Evolutionary conservation across 2,329 filamentous ascomycete species (phyloP).

Genomic region (Canariomyces notabilis): DNA sequence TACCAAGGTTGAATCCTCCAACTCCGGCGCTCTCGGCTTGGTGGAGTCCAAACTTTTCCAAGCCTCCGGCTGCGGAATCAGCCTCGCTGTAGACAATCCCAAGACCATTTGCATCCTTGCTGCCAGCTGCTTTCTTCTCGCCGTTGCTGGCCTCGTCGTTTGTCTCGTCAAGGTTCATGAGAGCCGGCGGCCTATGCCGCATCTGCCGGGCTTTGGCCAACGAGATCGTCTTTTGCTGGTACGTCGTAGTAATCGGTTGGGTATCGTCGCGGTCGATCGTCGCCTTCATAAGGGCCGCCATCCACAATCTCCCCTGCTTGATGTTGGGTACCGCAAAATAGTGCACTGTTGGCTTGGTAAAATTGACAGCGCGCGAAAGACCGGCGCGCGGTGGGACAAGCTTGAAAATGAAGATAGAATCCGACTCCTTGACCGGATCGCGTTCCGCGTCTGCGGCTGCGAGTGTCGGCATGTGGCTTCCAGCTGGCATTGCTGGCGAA

Average conservation of each 20-base stretch:
- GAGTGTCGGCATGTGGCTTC: slow-evolving; percentile 42
- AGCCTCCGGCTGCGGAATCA: slow-evolving; percentile 40
- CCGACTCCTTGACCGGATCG: slow-evolving; percentile 38
- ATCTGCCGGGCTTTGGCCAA: slow-evolving; percentile 81
- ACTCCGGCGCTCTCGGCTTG: slow-evolving; percentile 31
- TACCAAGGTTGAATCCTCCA: slow-evolving; percentile 20
- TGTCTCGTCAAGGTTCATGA: slow-evolving; percentile 64
- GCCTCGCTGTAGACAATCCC: slow-evolving; percentile 40
- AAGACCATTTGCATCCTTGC: slow-evolving; percentile 32
- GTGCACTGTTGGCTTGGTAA: slow-evolving; percentile 94
- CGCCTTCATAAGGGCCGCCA: slow-evolving; percentile 98
- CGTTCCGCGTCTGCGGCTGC: slow-evolving; percentile 45
- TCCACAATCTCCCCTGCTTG: slow-evolving; percentile 86
- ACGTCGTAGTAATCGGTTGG: slow-evolving; percentile 78
- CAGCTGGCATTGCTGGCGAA: slow-evolving; percentile 52
- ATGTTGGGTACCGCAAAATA: slow-evolving; percentile 95
- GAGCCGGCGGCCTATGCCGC: slow-evolving; percentile 81
- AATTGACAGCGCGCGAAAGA: slow-evolving; percentile 85
- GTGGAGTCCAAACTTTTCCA: slow-evolving; percentile 36
- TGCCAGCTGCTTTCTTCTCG: slow-evolving; percentile 16
- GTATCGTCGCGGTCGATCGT: slow-evolving; percentile 90
- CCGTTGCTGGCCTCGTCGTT: slow-evolving; percentile 13
- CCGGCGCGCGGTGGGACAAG: slow-evolving; percentile 85
- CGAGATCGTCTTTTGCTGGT: slow-evolving; percentile 95
- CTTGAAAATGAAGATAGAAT: slow-evolving; percentile 95